These are phyloP conservation scores for Scheffersomyces titani DNA, from an alignment of 1,139 yeast genomes.

Conservation along the genomic window DNA sequence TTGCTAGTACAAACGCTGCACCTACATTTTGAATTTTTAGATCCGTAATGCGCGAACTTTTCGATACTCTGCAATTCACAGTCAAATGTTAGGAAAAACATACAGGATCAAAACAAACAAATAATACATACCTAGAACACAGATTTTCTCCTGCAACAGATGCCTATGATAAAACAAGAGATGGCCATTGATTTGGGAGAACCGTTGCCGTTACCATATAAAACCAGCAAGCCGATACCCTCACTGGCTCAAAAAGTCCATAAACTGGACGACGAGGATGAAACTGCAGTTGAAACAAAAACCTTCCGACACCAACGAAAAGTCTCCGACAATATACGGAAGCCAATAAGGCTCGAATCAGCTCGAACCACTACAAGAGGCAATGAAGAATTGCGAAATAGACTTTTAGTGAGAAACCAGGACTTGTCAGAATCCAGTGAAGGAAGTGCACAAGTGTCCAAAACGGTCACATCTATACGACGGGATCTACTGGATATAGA, in stretches of 20 bases:
- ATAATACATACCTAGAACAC: background rate
- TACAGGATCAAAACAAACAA: background rate
- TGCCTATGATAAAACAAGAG: constrained; percentile 3
- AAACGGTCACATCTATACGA: background rate
- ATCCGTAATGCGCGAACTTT: background rate
- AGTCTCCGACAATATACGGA: constrained; percentile 6
- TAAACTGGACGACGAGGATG: constrained; percentile 14
- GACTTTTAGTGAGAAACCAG: background rate
- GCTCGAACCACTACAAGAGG: constrained; percentile 1
- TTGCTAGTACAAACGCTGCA: background rate
- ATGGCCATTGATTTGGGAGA: constrained; percentile 25
- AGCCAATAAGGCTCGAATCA: background rate
- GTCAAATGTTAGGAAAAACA: background rate
- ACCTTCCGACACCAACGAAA: constrained; percentile 5
- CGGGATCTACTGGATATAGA: background rate
- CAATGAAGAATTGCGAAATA: background rate
- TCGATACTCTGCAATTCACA: background rate
- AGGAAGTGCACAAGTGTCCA: background rate
- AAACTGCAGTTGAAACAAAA: constrained; percentile 17
- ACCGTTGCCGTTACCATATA: constrained; percentile 40
- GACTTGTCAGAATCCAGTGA: background rate
- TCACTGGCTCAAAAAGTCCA: constrained; percentile 1
- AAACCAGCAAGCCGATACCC: constrained; percentile 6
- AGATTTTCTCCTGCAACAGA: constrained; percentile 3
- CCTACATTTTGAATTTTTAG: background rate